Evolutionary conservation across 2,329 filamentous ascomycete species (phyloP).

Genomic region (Pseudonectria foliicola): DNA sequence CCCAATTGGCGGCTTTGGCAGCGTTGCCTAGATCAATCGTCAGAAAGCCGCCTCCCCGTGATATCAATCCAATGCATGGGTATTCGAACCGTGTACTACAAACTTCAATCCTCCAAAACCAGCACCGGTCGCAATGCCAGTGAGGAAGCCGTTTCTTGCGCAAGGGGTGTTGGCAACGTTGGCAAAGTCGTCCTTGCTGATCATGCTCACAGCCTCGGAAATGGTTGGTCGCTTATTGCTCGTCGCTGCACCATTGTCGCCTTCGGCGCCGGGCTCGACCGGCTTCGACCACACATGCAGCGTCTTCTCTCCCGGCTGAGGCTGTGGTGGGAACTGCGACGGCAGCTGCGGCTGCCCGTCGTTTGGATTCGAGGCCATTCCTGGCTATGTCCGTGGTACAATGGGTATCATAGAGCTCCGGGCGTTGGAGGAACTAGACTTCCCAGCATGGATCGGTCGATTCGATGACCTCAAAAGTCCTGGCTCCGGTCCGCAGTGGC

Average conservation of each 20-base stretch:
- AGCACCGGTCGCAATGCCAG: conserved; percentile 75
- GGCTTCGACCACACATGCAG: conserved; percentile 32
- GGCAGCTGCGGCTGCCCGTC: conserved; percentile 13
- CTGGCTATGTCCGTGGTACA: conserved; percentile 25
- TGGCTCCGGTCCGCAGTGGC: conserved; percentile 10
- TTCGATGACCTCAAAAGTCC: conserved; percentile 18
- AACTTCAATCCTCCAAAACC: conserved; percentile 67
- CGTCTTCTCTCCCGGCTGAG: conserved; percentile 22
- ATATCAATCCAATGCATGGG: not conserved
- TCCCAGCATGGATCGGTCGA: conserved; percentile 18
- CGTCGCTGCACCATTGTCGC: conserved; percentile 13
- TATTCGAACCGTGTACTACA: conserved; percentile 62
- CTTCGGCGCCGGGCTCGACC: conserved; percentile 18
- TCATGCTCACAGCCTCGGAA: conserved; percentile 56
- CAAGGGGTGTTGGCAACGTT: conserved; percentile 75
- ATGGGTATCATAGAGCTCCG: conserved; percentile 19
- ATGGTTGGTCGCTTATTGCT: conserved; percentile 32
- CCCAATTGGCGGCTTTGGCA: conserved; percentile 68
- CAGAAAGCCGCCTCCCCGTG: conserved; percentile 3
- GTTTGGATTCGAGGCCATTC: conserved; percentile 27
- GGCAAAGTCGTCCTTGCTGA: conserved; percentile 62
- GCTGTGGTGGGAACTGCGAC: conserved; percentile 6
- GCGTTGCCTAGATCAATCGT: conserved; percentile 23
- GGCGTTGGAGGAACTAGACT: conserved; percentile 7
- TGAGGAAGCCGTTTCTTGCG: conserved; percentile 72